phyloP scores from a whole-genome alignment of 2,329 filamentous ascomycete species.

The Verticillium albo-atrum region DNA sequence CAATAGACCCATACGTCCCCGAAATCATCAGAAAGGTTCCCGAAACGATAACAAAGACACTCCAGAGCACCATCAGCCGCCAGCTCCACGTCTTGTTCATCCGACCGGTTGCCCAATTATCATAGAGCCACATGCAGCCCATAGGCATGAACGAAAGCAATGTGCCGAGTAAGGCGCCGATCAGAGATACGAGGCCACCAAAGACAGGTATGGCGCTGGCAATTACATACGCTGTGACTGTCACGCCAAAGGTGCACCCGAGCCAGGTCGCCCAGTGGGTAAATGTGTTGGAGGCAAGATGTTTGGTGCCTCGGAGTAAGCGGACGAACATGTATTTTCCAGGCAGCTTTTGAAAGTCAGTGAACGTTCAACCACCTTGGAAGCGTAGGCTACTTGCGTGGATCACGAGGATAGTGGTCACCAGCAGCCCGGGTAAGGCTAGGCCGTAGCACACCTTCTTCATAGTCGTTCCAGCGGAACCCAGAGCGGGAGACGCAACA shows the following conservation, averaged over 20 bases:
- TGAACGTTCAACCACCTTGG: background rate
- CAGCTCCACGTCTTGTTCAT: slow-evolving; percentile 10
- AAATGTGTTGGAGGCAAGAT: slow-evolving; percentile 21
- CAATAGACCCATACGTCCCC: slow-evolving; percentile 38
- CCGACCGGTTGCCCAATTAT: slow-evolving; percentile 26
- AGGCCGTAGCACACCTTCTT: slow-evolving; percentile 41
- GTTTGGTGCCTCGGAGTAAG: slow-evolving; percentile 20
- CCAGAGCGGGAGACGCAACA: slow-evolving; percentile 41
- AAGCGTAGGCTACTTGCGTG: slow-evolving; percentile 16
- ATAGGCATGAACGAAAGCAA: slow-evolving; percentile 19
- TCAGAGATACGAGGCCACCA: slow-evolving; percentile 18
- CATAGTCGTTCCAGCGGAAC: slow-evolving; percentile 33
- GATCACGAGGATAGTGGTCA: slow-evolving; percentile 19
- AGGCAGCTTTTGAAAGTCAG: slow-evolving; percentile 9
- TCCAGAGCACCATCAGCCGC: slow-evolving; percentile 15
- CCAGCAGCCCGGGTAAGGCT: slow-evolving; percentile 24
- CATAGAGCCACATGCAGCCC: slow-evolving; percentile 38
- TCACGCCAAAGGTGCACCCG: slow-evolving; percentile 18
- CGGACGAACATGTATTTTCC: slow-evolving; percentile 22
- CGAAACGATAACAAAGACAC: slow-evolving; percentile 26
- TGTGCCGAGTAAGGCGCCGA: slow-evolving; percentile 20
- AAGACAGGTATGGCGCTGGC: slow-evolving; percentile 23
- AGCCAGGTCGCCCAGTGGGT: slow-evolving; percentile 26
- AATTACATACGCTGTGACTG: slow-evolving; percentile 21
- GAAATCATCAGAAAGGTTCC: slow-evolving; percentile 37